Conservation (phyloP, 805 yeast species). For the Danielozyma ontarioensis region DNA sequence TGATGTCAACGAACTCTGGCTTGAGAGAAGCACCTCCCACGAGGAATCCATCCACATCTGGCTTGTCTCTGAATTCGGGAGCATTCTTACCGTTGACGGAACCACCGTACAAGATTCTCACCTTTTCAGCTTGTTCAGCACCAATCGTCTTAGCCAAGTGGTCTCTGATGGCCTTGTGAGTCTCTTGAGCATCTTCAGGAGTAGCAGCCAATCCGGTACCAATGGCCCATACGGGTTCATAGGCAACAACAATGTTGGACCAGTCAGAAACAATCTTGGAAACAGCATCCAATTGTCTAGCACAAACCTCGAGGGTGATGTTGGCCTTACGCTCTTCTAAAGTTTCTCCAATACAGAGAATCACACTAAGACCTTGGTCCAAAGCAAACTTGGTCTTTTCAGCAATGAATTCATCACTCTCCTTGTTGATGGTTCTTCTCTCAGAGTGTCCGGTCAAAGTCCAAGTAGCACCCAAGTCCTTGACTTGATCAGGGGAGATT, state of each 20-base stretch:
- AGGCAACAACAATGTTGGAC: constrained; percentile 89
- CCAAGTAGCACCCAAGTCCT: constrained; percentile 92
- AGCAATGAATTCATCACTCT: constrained; percentile 86
- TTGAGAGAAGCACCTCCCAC: constrained; percentile 99
- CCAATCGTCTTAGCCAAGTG: constrained; percentile 77
- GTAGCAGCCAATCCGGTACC: constrained; percentile 99
- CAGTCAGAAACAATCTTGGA: constrained; percentile 79
- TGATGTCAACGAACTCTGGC: constrained; percentile 94
- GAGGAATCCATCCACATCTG: constrained; percentile 95
- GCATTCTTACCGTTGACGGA: constrained; percentile 96
- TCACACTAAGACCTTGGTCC: constrained; percentile 83
- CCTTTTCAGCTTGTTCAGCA: constrained; percentile 64
- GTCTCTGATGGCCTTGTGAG: constrained; percentile 83
- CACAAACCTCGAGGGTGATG: constrained; percentile 78
- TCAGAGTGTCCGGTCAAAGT: constrained; percentile 97
- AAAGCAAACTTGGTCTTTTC: constrained; percentile 92
- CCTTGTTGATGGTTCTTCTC: constrained; percentile 92
- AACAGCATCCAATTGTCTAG: constrained; percentile 88
- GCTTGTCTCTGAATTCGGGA: constrained; percentile 81
- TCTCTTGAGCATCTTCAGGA: constrained; percentile 95
- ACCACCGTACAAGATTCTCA: constrained; percentile 97
- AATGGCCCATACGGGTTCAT: constrained; percentile 99
- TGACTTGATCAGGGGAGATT: constrained; percentile 79
- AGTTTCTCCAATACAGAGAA: constrained; percentile 97
- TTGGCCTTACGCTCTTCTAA: constrained; percentile 90